A percentile compares a stretch with the other conserved stretches of the same genome.
These are phyloP conservation scores for Trichophaea hybrida DNA, from an alignment of 2,329 filamentous ascomycete species.

Conservation along the genomic window DNA sequence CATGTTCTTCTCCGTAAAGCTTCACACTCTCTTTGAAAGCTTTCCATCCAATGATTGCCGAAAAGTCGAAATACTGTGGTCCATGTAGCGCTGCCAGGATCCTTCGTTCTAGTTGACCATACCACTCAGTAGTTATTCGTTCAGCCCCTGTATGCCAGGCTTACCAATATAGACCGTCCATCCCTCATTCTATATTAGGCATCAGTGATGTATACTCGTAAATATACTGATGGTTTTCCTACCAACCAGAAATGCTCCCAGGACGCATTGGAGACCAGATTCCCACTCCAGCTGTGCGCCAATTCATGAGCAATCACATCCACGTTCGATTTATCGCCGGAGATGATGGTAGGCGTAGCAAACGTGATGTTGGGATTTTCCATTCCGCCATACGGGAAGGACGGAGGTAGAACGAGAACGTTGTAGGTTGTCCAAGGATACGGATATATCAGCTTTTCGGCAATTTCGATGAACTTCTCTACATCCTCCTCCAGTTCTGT, in stretches of 20 bases:
- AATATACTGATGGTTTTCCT: not conserved
- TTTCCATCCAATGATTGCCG: constrained; percentile 92
- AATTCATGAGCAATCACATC: constrained; percentile 89
- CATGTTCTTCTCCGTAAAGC: constrained; percentile 66
- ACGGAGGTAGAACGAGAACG: constrained; percentile 60
- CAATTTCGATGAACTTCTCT: constrained; percentile 77
- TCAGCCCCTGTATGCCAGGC: not conserved
- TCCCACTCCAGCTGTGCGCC: constrained; percentile 43
- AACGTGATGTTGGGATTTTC: constrained; percentile 93
- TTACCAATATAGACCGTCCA: constrained; percentile 66
- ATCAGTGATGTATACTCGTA: not conserved
- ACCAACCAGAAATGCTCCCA: constrained; percentile 40
- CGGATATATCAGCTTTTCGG: constrained; percentile 45
- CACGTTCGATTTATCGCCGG: constrained; percentile 77
- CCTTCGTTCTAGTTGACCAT: constrained; percentile 56
- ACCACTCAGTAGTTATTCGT: not conserved
- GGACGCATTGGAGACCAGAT: constrained; percentile 39
- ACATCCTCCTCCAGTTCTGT: constrained; percentile 88
- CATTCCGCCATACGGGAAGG: constrained; percentile 50
- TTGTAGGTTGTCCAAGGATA: constrained; percentile 96
- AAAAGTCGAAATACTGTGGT: constrained; percentile 78
- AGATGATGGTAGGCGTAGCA: constrained; percentile 86
- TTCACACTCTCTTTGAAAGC: constrained; percentile 66
- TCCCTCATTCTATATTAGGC: constrained; percentile 37
- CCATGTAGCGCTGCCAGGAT: constrained; percentile 66